Percentiles rank a stretch among this genome's conserved stretches.
Evolutionary conservation across 2,329 filamentous ascomycete species (phyloP).

Genomic region (Hypoxylon sp.): DNA sequence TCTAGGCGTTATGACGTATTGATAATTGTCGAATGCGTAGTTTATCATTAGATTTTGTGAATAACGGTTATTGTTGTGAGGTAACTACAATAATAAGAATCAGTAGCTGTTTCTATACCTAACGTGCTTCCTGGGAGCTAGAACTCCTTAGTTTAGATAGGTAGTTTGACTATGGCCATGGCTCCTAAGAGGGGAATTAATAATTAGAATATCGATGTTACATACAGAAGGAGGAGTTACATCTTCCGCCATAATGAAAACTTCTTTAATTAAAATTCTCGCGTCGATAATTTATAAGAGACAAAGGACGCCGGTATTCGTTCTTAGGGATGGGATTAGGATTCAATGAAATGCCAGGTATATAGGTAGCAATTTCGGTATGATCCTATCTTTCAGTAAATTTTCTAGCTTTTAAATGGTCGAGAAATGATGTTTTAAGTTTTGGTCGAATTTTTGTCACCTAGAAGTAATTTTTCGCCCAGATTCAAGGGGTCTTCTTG

Average conservation of each 20-base stretch:
- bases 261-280: background rate
- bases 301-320: too few relatives aligned
- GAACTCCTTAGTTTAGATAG: background rate
- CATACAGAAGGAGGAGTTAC: background rate
- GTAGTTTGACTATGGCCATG: background rate
- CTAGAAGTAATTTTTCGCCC: background rate
- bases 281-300: background rate
- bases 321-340: background rate
- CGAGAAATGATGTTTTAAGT: background rate
- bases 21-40: constrained; percentile 29
- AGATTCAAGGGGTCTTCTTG: background rate
- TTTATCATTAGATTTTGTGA: constrained; percentile 27
- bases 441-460: background rate
- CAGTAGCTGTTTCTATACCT: background rate
- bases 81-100: background rate
- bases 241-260: background rate
- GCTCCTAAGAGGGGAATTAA: background rate
- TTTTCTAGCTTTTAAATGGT: background rate
- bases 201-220: background rate
- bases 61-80: constrained; percentile 3
- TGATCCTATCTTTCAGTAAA: background rate
- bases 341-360: background rate
- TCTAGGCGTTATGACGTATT: constrained; percentile 31
- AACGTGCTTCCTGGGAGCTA: background rate
- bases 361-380: background rate